A percentile compares a stretch with the other conserved stretches of the same genome.
Conservation (phyloP, 192 early-diverging fungal species). For the Entophlyctis luteolus region DNA sequence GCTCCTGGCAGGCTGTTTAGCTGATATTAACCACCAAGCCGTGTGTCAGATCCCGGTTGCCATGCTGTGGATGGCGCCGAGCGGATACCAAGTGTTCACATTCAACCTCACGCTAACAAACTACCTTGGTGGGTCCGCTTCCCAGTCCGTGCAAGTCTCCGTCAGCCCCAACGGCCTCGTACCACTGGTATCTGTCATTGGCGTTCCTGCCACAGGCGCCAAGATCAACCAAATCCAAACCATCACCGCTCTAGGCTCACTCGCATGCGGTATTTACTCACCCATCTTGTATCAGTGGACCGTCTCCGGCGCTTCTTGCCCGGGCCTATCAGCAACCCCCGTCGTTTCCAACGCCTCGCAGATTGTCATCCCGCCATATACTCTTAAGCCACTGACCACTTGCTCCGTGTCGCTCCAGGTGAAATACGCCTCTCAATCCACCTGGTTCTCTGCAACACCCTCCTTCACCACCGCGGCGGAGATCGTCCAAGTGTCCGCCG, state of each 20-base stretch:
- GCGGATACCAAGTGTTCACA: neutral
- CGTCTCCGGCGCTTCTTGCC: neutral
- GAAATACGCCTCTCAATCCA: slow-evolving; percentile 7
- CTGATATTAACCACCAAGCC: neutral
- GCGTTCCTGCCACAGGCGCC: neutral
- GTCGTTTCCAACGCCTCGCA: neutral
- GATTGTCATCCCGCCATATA: slow-evolving; percentile 16
- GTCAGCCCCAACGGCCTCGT: neutral
- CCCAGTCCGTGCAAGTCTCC: neutral
- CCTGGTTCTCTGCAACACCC: neutral
- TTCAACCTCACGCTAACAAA: slow-evolving; percentile 14
- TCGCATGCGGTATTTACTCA: slow-evolving; percentile 1
- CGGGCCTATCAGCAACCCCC: slow-evolving; percentile 2
- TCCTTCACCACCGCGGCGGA: slow-evolving; percentile 16
- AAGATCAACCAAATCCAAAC: slow-evolving; percentile 18
- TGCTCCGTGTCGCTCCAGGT: slow-evolving; percentile 1
- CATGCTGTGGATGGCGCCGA: neutral
- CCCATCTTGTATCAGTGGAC: slow-evolving; percentile 6
- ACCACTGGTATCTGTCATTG: slow-evolving; percentile 7
- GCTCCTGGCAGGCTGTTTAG: neutral
- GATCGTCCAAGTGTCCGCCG: slow-evolving; percentile 17
- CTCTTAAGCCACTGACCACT: neutral
- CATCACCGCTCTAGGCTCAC: neutral
- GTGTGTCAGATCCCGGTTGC: slow-evolving; percentile 4
- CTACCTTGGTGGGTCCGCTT: slow-evolving; percentile 8